Evolutionary conservation across 2,329 filamentous ascomycete genomes (phyloP).

Genomic region (Salinomyces thailandicus): DNA sequence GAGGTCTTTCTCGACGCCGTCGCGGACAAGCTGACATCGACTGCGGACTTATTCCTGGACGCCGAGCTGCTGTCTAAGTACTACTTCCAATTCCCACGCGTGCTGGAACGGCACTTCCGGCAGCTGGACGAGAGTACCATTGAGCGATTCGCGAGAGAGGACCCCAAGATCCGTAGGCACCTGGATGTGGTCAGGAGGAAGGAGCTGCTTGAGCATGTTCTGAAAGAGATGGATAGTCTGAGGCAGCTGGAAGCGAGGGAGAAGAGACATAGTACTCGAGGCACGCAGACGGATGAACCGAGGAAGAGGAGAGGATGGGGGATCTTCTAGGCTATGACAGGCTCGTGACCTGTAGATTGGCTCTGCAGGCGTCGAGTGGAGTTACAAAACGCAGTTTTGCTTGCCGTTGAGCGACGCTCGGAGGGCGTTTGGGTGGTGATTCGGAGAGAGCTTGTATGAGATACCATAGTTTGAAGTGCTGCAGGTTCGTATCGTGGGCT

Average conservation of each 20-base stretch:
- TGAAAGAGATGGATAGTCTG: slow-evolving; percentile 91
- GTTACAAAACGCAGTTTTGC: too few species aligned
- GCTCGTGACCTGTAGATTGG: too few species aligned
- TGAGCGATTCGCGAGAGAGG: slow-evolving; percentile 84
- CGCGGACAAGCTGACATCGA: slow-evolving; percentile 86
- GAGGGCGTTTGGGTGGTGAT: too few species aligned
- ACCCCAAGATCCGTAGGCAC: slow-evolving; percentile 78
- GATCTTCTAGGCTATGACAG: too few species aligned
- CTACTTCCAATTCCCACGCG: slow-evolving; percentile 89
- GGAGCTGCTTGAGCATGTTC: slow-evolving; percentile 80
- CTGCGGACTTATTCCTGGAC: slow-evolving; percentile 92
- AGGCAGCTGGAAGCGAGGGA: slow-evolving; percentile 70
- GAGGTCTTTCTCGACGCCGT: slow-evolving; percentile 98
- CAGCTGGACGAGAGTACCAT: slow-evolving; percentile 59
- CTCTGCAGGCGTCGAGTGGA: too few species aligned
- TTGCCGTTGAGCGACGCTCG: too few species aligned
- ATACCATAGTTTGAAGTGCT: too few species aligned
- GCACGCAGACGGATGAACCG: slow-evolving; percentile 23
- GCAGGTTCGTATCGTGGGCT: too few species aligned
- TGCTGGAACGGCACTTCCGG: slow-evolving; percentile 78
- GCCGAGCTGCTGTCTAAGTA: slow-evolving; percentile 95
- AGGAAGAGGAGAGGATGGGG: slow-evolving; percentile 26
- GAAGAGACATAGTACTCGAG: slow-evolving; percentile 40
- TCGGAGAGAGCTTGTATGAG: too few species aligned
- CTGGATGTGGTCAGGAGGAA: slow-evolving; percentile 87